These are phyloP conservation scores for Wallacemonas rigidus DNA, from an alignment of 208 protist genomes.

Conservation along the genomic window DNA sequence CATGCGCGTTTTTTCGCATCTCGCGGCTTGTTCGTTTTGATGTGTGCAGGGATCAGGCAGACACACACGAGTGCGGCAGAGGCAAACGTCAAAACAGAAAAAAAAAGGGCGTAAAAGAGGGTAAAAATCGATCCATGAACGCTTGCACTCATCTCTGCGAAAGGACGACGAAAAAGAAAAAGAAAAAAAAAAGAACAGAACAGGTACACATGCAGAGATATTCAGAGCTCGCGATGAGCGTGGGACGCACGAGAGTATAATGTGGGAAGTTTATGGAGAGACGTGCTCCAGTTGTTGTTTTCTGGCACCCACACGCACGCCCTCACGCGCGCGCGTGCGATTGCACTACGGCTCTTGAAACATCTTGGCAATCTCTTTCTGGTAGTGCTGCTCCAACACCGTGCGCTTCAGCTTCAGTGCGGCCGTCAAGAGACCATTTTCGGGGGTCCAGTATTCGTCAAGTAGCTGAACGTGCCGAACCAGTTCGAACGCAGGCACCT, in stretches of 20 bases:
- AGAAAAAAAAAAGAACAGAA: conserved; percentile 14
- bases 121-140: neutral
- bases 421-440: conserved; percentile 63
- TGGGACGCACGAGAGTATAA: too few species aligned
- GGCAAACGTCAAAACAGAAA: neutral
- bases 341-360: conserved; percentile 47
- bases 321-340: neutral
- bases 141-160: neutral
- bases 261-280: too few species aligned
- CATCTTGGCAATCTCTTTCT: conserved; percentile 53
- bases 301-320: too few species aligned
- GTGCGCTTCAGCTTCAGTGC: conserved; percentile 58
- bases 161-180: neutral
- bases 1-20: too few species aligned
- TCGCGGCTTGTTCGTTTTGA: neutral
- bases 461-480: conserved; percentile 37
- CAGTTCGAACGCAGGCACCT: conserved; percentile 46
- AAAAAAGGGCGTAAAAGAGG: neutral
- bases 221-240: too few species aligned
- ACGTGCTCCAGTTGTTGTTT: too few species aligned
- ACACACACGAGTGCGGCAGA: neutral
- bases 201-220: too few species aligned
- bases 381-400: conserved; percentile 49
- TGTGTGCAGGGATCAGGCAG: neutral
- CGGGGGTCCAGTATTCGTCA: conserved; percentile 57